Percentiles rank a stretch among this genome's conserved stretches.
These are phyloP conservation scores for Eucalyptus cloeziana DNA, from an alignment of 345 rosid species.

Conservation along the genomic window DNA sequence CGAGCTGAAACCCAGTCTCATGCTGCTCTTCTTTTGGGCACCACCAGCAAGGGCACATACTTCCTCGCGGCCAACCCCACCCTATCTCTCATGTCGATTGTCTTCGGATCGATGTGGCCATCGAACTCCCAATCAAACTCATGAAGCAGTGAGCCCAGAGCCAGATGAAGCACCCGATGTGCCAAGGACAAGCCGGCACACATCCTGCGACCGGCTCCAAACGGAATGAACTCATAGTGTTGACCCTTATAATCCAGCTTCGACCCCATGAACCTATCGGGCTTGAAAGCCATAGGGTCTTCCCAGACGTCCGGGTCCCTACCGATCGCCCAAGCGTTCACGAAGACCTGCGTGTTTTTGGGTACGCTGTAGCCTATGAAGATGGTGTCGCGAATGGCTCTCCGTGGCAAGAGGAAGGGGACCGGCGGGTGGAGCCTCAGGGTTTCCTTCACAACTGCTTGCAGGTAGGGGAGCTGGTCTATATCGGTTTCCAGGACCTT, in stretches of 20 bases:
- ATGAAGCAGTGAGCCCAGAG: slow-evolving; percentile 24
- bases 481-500: slow-evolving; percentile 43
- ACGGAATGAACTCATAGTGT: slow-evolving; percentile 20
- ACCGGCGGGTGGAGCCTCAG: slow-evolving; percentile 40
- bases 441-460: slow-evolving; percentile 28
- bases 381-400: slow-evolving; percentile 21
- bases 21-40: slow-evolving; percentile 6
- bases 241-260: slow-evolving; percentile 30
- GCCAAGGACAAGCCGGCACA: slow-evolving; percentile 30
- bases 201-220: slow-evolving; percentile 35
- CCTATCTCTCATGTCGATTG: slow-evolving; percentile 15
- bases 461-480: slow-evolving; percentile 32
- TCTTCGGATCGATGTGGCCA: slow-evolving; percentile 1
- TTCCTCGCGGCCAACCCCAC: slow-evolving; percentile 10
- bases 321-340: slow-evolving; percentile 57
- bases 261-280: slow-evolving; percentile 22
- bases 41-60: slow-evolving; percentile 13
- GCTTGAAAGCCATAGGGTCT: slow-evolving; percentile 13
- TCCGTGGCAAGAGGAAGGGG: slow-evolving; percentile 43
- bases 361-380: slow-evolving; percentile 45
- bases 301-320: slow-evolving; percentile 44
- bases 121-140: slow-evolving; percentile 30
- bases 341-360: slow-evolving; percentile 29
- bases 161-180: slow-evolving; percentile 7
- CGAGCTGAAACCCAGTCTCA: neutral